Conservation (phyloP, 2,329 filamentous ascomycete genomes). For the Colletotrichum tabaci region DNA sequence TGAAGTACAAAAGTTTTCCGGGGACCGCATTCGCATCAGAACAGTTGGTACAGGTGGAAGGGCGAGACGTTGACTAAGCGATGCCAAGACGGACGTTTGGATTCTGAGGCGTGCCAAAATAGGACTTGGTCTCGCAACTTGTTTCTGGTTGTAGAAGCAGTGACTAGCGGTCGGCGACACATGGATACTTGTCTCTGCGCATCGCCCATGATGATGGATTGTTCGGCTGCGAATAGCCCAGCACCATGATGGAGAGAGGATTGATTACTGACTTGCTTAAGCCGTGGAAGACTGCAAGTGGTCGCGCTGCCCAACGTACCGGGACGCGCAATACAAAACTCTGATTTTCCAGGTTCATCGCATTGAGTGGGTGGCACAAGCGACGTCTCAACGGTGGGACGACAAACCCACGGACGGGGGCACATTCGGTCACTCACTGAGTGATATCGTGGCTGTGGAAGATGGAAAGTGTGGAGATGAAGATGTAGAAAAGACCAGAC, state of each 20-base stretch:
- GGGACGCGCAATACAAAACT: neutral
- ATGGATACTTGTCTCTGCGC: neutral
- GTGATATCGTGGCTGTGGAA: neutral
- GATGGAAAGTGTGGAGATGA: slow-evolving; percentile 19
- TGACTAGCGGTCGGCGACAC: neutral
- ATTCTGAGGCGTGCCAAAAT: neutral
- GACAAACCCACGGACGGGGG: slow-evolving; percentile 15
- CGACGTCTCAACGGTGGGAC: slow-evolving; percentile 38
- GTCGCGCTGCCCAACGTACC: too few species aligned
- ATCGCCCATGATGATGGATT: too few species aligned
- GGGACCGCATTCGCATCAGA: neutral
- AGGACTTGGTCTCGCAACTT: neutral
- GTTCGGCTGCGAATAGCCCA: too few species aligned
- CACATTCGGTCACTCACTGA: neutral
- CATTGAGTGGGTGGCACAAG: slow-evolving; percentile 36
- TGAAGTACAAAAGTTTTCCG: neutral
- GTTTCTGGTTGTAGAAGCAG: neutral
- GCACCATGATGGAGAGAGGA: too few species aligned
- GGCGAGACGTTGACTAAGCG: neutral
- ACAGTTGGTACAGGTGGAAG: neutral
- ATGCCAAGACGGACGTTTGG: neutral
- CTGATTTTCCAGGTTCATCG: slow-evolving; percentile 33
- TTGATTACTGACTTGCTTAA: too few species aligned
- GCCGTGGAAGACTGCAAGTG: too few species aligned
- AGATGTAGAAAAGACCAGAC: too few species aligned